Evolutionary conservation across 495 filamentous ascomycete species (phyloP).

Genomic region (Neurospora sp.): DNA sequence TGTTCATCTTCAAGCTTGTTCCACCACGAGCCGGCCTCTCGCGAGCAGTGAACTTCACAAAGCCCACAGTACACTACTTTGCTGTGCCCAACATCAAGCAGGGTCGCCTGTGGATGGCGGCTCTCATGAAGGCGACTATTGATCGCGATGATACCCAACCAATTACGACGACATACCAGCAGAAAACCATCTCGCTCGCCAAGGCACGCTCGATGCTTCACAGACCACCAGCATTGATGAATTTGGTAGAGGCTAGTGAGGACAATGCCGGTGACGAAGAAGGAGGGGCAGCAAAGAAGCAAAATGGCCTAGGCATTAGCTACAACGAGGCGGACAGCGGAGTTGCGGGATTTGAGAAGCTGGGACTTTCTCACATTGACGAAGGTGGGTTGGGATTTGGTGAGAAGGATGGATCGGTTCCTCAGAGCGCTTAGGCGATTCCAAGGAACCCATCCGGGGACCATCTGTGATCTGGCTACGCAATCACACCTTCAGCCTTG

Average conservation of each 20-base stretch:
- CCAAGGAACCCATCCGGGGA: background rate
- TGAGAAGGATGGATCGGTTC: conserved; percentile 25
- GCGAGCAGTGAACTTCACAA: conserved; percentile 91
- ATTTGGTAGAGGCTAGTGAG: conserved; percentile 46
- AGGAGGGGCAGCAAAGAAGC: conserved; percentile 3
- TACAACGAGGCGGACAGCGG: conserved; percentile 37
- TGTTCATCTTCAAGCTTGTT: conserved; percentile 98
- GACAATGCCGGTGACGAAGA: conserved; percentile 15
- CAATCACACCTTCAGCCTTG: background rate
- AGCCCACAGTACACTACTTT: conserved; percentile 94
- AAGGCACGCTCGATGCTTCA: conserved; percentile 77
- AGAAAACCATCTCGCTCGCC: conserved; percentile 80
- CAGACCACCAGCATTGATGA: conserved; percentile 80
- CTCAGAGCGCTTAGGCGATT: conserved; percentile 31
- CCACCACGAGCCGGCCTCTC: conserved; percentile 82
- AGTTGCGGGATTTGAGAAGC: conserved; percentile 36
- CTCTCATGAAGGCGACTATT: conserved; percentile 97
- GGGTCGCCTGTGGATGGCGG: conserved; percentile 95
- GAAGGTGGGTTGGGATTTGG: conserved; percentile 26
- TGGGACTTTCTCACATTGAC: conserved; percentile 29
- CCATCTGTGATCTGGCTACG: background rate
- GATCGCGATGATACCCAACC: conserved; percentile 75
- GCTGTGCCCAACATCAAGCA: conserved; percentile 83
- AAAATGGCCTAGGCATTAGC: conserved; percentile 7
- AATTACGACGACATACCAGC: conserved; percentile 85